phyloP scores from a whole-genome alignment of 805 yeast species.

The Cyberlindnera petersonii region DNA sequence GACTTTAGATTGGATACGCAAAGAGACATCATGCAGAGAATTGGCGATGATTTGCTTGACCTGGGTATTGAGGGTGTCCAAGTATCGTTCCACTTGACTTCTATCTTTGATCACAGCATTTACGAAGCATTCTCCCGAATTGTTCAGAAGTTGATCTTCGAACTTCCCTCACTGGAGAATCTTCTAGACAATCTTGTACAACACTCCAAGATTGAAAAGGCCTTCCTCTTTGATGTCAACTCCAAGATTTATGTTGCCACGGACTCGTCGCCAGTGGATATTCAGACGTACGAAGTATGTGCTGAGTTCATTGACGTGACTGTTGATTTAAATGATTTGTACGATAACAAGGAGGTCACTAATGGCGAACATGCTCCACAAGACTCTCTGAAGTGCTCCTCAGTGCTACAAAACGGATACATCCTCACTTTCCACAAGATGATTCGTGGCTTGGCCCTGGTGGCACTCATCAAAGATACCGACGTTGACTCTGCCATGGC shows the following conservation, averaged over 20 bases:
- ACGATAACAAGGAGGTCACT: conserved; percentile 31
- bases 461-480: conserved; percentile 65
- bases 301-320: conserved; percentile 96
- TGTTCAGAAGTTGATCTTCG: conserved; percentile 86
- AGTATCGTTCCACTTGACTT: conserved; percentile 85
- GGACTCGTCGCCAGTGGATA: conserved; percentile 92
- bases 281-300: conserved; percentile 93
- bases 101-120: conserved; percentile 92
- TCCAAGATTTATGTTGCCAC: conserved; percentile 95
- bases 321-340: conserved; percentile 76
- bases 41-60: conserved; percentile 88
- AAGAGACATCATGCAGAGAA: conserved; percentile 93
- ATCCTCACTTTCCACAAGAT: conserved; percentile 80
- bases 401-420: conserved; percentile 79
- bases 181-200: conserved; percentile 84
- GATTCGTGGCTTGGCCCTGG: conserved; percentile 90
- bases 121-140: conserved; percentile 94
- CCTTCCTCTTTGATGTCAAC: conserved; percentile 85
- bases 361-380: conserved; percentile 12
- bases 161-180: conserved; percentile 82
- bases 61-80: conserved; percentile 89
- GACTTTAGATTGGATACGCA: conserved; percentile 94
- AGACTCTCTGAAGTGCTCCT: conserved; percentile 57
- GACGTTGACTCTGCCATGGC: conserved; percentile 49
- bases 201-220: conserved; percentile 88